Evolutionary conservation across 495 filamentous ascomycete species (phyloP), one percentile per base, ranked within the genome.

Genomic region (Penicillium goetzii): DNA sequence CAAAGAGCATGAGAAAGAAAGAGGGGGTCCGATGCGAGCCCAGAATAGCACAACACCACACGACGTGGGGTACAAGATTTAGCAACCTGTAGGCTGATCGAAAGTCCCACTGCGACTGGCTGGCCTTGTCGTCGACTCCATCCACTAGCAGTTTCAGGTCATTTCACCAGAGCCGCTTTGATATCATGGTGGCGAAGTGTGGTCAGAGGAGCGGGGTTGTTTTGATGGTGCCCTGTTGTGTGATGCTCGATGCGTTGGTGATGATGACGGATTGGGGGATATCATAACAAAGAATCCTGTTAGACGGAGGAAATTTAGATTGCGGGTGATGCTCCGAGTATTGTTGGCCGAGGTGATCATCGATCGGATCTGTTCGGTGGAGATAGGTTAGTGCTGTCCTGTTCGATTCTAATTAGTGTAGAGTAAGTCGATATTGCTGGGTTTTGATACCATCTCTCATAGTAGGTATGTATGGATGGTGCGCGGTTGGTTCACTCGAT

Each of bases 11-110:
- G 26, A 53, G 10, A 32, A 30, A 17, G 12, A 9, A n/a, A 7
- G 43, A 56, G 50, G 59, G 50, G 50, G 49, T 53, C 7, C 34
- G 15, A 15, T 19, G 40, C 25, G 32, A 38, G 53, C 59, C 65
- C 23, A 68, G 57, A 65, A 71, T 64, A 68, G 61, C 47, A 67
- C 54, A n/a, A 53, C 14, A 32, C 50, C 50, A 33, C n/a, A 33
- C 50, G 59, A 34, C 59, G 56, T 70, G 68, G 68, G 66, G 68
- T 71, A 26, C 58, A 66, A 64, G 58, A 68, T 55, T 64, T 47
- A 47, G 43, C 19, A 25, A 21, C 5, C 21, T 25, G 19, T 40
- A 36, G 52, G 33, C 26, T 32, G 26, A 61, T 30, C 26, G n/a
- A 12, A 47, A 52, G 51, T 51, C n/a, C 54, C 62, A 68, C 59